phyloP scores from a whole-genome alignment of 2,329 filamentous ascomycete genomes.

The Exophiala bonariae region DNA sequence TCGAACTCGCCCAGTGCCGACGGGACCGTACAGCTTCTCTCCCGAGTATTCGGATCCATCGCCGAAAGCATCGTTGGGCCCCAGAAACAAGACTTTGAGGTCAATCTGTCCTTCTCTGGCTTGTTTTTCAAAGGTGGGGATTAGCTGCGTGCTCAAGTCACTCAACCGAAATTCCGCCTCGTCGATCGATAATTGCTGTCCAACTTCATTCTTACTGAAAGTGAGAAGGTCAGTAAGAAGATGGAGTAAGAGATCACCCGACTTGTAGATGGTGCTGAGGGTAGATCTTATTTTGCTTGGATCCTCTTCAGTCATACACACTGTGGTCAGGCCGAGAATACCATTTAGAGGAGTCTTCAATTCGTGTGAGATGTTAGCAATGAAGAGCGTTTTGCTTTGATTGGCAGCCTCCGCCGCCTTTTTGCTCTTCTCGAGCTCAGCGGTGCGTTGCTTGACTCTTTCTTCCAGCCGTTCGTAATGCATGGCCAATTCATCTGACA shows the following conservation, averaged over 20 bases:
- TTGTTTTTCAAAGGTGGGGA: conserved; percentile 88
- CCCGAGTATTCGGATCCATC: conserved; percentile 27
- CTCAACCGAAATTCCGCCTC: conserved; percentile 81
- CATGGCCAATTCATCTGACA: conserved; percentile 85
- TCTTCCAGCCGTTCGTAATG: conserved; percentile 84
- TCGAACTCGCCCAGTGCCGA: conserved; percentile 68
- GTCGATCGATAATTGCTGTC: conserved; percentile 77
- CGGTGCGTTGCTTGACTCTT: conserved; percentile 78
- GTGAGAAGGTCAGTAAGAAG: conserved; percentile 85
- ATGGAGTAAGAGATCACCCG: conserved; percentile 78
- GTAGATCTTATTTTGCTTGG: conserved; percentile 75
- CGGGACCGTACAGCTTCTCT: conserved; percentile 61
- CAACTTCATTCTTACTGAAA: conserved; percentile 94
- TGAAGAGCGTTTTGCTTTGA: conserved; percentile 95
- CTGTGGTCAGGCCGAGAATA: conserved; percentile 89
- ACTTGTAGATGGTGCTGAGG: conserved; percentile 85
- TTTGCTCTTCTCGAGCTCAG: conserved; percentile 84
- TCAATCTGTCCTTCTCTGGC: conserved; percentile 76
- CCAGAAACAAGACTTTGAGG: conserved; percentile 71
- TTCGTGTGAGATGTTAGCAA: conserved; percentile 87
- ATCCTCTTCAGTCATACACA: conserved; percentile 90
- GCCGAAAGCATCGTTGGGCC: conserved; percentile 43
- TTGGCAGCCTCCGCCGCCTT: conserved; percentile 93
- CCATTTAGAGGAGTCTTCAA: conserved; percentile 94
- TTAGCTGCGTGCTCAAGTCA: conserved; percentile 79